These are phyloP conservation scores for Wallacemonas sp. DNA, from an alignment of 208 protist genomes.

Conservation along the genomic window DNA sequence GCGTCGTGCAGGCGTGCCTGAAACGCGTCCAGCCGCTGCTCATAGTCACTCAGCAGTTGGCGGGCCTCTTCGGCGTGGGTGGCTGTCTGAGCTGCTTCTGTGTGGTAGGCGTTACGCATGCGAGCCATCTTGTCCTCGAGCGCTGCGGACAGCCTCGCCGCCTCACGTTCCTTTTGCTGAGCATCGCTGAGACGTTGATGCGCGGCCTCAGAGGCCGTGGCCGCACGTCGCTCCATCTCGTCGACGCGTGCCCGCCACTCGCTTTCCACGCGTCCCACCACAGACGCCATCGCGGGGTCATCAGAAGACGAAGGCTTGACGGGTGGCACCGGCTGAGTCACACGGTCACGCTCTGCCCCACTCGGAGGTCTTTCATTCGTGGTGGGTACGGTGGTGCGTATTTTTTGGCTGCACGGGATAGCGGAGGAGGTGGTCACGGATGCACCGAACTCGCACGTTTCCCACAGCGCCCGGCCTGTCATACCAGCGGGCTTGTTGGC, in stretches of 20 bases:
- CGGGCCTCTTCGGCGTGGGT: background rate
- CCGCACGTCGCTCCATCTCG: background rate
- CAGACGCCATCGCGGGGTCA: background rate
- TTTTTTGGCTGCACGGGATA: too few species aligned
- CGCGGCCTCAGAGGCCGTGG: background rate
- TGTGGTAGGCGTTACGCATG: too few species aligned
- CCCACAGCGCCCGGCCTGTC: background rate
- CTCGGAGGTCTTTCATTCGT: too few species aligned
- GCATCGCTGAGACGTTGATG: background rate
- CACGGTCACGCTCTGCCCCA: background rate
- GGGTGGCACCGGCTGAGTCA: background rate
- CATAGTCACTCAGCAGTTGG: background rate
- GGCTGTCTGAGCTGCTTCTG: too few species aligned
- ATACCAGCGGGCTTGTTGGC: background rate
- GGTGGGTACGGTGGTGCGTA: too few species aligned
- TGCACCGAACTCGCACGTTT: slow-evolving; percentile 2
- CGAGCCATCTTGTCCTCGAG: too few species aligned
- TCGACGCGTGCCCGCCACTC: background rate
- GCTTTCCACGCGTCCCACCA: background rate
- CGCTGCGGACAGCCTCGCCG: too few species aligned
- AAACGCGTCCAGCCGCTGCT: background rate
- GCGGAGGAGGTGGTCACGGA: too few species aligned
- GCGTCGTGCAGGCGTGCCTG: background rate
- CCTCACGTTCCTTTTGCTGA: background rate
- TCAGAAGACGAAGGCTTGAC: background rate